Base-by-base conservation (phyloP, 2,329 filamentous ascomycete genomes). In the Alternaria triticina region DNA sequence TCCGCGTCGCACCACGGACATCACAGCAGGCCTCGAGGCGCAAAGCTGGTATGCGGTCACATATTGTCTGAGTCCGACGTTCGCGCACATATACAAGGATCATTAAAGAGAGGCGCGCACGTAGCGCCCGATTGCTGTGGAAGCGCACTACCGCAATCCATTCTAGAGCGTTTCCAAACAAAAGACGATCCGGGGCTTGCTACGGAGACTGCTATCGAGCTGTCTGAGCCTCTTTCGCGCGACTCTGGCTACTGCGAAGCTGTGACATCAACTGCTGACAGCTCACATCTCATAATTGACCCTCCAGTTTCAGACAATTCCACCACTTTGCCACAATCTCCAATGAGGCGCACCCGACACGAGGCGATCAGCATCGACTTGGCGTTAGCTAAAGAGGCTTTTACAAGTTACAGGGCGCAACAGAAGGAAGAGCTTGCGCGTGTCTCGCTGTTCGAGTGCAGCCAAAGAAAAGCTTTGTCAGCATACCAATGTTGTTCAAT, bases 61-160 rank as follows among this genome's bases (percentile, higher is more conserved):
- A 67, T 70, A 6, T 67, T 75, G 12, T 77, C 75, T 40, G 67
- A 73, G 33, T 67, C 66, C 30, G 74, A 68, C 6, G 69, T 77
- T 30, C 66, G 71, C 30, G 65, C 72, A 28, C 75, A 77, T 28
- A 76, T 83, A 55, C 76, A 80, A 54, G 74, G 79, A 28, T 77
- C 80, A 25, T 63, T 76, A 33, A 65, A 72, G 17, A 70, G 60
- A n/a, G 77, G 76, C 52, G 68, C 73, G 47, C 70, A 71, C 12
- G 55, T 68, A 9, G 69, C 77, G 10, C 82, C 82, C 0, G 77
- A 71, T 57, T 83, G 82, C 63, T 83, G 82, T 64, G 79, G 78
- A 13, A 75, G 70, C 13, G 77, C 78, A 3, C 71, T 83, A 17
- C 80, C 82, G n/a, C 79, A 76, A 17, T 65, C 67, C 4, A 66